phyloP scores from a whole-genome alignment of 2,329 filamentous ascomycete species.

The Onygena corvina region DNA sequence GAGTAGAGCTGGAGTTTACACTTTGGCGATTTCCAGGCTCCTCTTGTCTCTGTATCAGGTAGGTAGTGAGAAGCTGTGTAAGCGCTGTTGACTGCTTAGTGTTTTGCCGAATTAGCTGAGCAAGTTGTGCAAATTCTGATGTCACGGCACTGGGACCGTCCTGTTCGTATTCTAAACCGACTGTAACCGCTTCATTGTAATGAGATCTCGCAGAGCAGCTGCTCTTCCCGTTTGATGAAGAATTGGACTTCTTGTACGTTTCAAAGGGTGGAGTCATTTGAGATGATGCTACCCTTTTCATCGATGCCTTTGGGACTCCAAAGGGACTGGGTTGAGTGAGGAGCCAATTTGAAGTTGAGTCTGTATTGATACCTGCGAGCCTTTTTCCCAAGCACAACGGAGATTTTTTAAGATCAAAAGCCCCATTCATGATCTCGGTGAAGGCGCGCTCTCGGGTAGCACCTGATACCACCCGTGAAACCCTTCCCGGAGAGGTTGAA shows the following conservation, averaged over 20 bases:
- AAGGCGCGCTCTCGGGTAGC: conserved; percentile 11
- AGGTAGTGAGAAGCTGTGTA: conserved; percentile 3
- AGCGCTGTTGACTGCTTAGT: conserved; percentile 12
- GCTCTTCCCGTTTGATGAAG: neutral
- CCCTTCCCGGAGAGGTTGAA: conserved; percentile 1
- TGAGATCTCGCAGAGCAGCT: neutral
- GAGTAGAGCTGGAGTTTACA: neutral
- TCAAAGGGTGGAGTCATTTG: neutral
- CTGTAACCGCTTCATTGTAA: neutral
- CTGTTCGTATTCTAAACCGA: neutral
- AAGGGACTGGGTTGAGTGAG: neutral
- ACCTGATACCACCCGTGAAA: conserved; percentile 8
- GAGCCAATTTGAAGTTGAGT: neutral
- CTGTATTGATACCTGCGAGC: neutral
- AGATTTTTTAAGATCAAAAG: conserved; percentile 11
- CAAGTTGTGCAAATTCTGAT: conserved; percentile 10
- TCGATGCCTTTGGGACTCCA: neutral
- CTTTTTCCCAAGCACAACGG: conserved; percentile 10
- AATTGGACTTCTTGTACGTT: neutral
- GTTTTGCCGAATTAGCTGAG: conserved; percentile 12
- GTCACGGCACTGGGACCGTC: neutral
- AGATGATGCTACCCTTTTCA: neutral
- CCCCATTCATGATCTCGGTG: conserved; percentile 14
- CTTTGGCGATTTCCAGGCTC: neutral
- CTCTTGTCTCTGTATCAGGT: neutral